Conservation (phyloP, 2,329 filamentous ascomycete species). For the Grosmannia clavigera region DNA sequence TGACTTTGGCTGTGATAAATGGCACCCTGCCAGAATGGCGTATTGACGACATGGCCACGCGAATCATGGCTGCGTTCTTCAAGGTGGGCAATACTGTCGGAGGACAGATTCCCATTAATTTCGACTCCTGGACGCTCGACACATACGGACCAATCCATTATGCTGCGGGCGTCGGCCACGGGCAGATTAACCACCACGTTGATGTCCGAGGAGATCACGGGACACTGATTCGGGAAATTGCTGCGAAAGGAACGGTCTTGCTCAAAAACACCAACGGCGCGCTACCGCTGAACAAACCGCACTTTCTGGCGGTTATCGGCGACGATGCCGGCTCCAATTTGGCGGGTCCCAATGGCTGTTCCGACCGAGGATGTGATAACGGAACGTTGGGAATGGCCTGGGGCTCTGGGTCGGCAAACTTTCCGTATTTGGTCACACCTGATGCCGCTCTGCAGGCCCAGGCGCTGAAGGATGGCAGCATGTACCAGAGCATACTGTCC, state of each 20-base stretch:
- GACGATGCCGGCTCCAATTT: slow-evolving; percentile 69
- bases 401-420: slow-evolving; percentile 63
- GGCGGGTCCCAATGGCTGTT: slow-evolving; percentile 67
- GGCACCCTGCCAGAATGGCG: slow-evolving; percentile 80
- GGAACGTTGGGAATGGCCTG: slow-evolving; percentile 64
- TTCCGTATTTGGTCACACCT: slow-evolving; percentile 66
- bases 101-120: slow-evolving; percentile 52
- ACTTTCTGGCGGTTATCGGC: slow-evolving; percentile 65
- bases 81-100: slow-evolving; percentile 47
- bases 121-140: slow-evolving; percentile 74
- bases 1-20: slow-evolving; percentile 80
- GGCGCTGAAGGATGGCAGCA: slow-evolving; percentile 44
- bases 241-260: slow-evolving; percentile 70
- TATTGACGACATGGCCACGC: slow-evolving; percentile 81
- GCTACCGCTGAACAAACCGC: slow-evolving; percentile 68
- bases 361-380: slow-evolving; percentile 48
- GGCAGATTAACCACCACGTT: slow-evolving; percentile 66
- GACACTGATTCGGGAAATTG: slow-evolving; percentile 60
- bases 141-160: slow-evolving; percentile 59
- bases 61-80: slow-evolving; percentile 63
- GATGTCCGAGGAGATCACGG: slow-evolving; percentile 72
- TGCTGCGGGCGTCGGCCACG: slow-evolving; percentile 39
- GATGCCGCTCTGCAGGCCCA: slow-evolving; percentile 55
- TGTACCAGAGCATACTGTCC: slow-evolving; percentile 54
- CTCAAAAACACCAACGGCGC: slow-evolving; percentile 71